These are phyloP conservation scores for Megacollybia marginata DNA, from an alignment of 768 basidiomycete genomes.

Conservation along the genomic window DNA sequence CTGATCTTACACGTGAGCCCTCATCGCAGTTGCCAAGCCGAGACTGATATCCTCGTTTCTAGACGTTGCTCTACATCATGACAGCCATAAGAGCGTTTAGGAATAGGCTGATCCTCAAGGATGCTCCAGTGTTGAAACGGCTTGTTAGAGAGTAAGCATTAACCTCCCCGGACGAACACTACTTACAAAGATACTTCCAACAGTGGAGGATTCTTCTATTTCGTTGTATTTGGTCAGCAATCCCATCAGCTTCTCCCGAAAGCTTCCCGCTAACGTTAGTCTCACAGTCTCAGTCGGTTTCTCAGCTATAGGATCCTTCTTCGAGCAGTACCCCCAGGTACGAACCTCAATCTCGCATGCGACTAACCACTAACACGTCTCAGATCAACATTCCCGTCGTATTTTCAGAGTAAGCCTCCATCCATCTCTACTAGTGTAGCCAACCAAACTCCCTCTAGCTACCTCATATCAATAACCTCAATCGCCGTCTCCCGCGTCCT, in stretches of 20 bases:
- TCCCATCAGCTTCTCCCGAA: background rate
- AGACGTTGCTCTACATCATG: conserved; percentile 29
- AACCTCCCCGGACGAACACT: background rate
- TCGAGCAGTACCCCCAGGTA: conserved; percentile 21
- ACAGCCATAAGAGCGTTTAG: conserved; percentile 26
- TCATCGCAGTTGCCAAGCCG: background rate
- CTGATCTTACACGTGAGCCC: conserved; percentile 27
- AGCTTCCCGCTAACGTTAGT: background rate
- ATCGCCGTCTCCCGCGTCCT: conserved; percentile 29
- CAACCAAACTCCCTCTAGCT: background rate
- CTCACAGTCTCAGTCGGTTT: conserved; percentile 24
- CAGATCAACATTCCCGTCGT: conserved; percentile 31
- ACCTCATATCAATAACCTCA: conserved; percentile 11
- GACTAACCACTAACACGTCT: no score
- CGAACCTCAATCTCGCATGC: background rate
- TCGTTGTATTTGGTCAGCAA: conserved; percentile 27
- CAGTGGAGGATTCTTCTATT: conserved; percentile 35
- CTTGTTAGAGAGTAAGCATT: conserved; percentile 29
- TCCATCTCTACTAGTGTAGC: background rate
- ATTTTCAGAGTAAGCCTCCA: conserved; percentile 23
- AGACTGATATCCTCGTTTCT: background rate
- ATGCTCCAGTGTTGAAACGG: conserved; percentile 25
- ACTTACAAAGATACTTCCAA: background rate
- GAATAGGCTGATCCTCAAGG: conserved; percentile 22
- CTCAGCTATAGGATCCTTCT: conserved; percentile 25